These are phyloP conservation scores for Ophiostoma populinum DNA, from an alignment of 2,329 filamentous ascomycete genomes.

Conservation along the genomic window DNA sequence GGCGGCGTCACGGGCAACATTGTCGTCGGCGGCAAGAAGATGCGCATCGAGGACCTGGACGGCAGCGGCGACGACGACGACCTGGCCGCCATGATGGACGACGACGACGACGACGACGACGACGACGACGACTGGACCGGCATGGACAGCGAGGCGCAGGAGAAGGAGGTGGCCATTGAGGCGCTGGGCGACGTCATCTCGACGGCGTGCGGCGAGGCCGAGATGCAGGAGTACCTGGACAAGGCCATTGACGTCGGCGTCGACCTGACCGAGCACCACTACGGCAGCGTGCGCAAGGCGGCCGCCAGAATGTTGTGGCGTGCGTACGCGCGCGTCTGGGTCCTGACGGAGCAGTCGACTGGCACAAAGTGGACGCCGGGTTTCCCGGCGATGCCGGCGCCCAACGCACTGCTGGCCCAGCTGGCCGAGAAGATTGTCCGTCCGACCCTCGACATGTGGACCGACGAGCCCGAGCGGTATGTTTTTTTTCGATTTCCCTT, in stretches of 20 bases:
- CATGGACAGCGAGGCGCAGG: constrained; percentile 65
- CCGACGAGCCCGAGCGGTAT: constrained; percentile 84
- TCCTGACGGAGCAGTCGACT: constrained; percentile 62
- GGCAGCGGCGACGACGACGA: constrained; percentile 33
- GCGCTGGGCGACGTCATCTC: constrained; percentile 86
- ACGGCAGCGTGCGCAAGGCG: constrained; percentile 86
- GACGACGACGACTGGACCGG: constrained; percentile 77
- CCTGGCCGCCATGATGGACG: constrained; percentile 30
- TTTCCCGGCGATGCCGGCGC: constrained; percentile 63
- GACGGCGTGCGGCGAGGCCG: constrained; percentile 61
- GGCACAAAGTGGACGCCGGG: constrained; percentile 80
- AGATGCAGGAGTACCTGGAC: constrained; percentile 65
- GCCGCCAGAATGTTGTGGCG: constrained; percentile 85
- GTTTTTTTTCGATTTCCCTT: no score
- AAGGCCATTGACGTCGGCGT: constrained; percentile 70
- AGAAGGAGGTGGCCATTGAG: constrained; percentile 95
- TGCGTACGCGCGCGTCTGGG: constrained; percentile 79
- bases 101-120: constrained; percentile 48
- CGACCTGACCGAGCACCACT: constrained; percentile 70
- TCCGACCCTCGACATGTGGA: constrained; percentile 71
- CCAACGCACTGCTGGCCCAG: constrained; percentile 64
- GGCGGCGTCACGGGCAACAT: constrained; percentile 4
- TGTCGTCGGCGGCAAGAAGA: constrained; percentile 48
- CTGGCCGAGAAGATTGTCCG: constrained; percentile 74
- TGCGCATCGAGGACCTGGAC: constrained; percentile 52